These are phyloP conservation scores for Kwoniella sp. DNA, from an alignment of 768 basidiomycete genomes.

Conservation along the genomic window DNA sequence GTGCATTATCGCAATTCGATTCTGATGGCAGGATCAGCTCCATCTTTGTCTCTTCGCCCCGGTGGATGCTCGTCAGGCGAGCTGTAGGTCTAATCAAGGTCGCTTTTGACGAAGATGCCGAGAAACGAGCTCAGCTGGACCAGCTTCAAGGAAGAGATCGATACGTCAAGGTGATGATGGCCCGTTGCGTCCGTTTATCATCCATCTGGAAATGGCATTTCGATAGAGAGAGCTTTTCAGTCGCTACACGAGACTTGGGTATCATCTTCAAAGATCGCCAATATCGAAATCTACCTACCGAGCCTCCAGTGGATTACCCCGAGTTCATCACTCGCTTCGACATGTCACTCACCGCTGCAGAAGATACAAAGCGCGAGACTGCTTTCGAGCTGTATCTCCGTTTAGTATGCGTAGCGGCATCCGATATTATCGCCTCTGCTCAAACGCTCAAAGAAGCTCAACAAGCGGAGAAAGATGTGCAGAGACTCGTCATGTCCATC, in stretches of 20 bases:
- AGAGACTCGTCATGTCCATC: conserved; percentile 71
- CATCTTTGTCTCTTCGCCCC: conserved; percentile 48
- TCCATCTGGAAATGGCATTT: conserved; percentile 77
- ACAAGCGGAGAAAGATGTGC: conserved; percentile 58
- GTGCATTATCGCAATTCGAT: conserved; percentile 78
- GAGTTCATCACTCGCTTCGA: conserved; percentile 67
- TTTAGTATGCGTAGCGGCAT: conserved; percentile 69
- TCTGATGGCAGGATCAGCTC: conserved; percentile 62
- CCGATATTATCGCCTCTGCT: conserved; percentile 50
- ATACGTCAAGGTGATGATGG: conserved; percentile 70
- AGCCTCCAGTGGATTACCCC: conserved; percentile 68
- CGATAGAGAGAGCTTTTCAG: conserved; percentile 62
- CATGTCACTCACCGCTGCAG: conserved; percentile 61
- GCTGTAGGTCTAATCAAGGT: conserved; percentile 68
- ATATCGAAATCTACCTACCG: conserved; percentile 67
- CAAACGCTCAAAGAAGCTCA: conserved; percentile 47
- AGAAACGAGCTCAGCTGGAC: conserved; percentile 56
- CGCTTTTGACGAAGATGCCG: conserved; percentile 57
- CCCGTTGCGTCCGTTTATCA: conserved; percentile 73
- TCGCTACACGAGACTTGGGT: conserved; percentile 64
- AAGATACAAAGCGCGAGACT: conserved; percentile 63
- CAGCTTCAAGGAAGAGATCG: conserved; percentile 65
- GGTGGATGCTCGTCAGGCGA: conserved; percentile 67
- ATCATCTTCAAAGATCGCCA: conserved; percentile 76
- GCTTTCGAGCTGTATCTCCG: conserved; percentile 80